Conservation (phyloP, 495 filamentous ascomycete genomes). For the Penicillium crystallinum region DNA sequence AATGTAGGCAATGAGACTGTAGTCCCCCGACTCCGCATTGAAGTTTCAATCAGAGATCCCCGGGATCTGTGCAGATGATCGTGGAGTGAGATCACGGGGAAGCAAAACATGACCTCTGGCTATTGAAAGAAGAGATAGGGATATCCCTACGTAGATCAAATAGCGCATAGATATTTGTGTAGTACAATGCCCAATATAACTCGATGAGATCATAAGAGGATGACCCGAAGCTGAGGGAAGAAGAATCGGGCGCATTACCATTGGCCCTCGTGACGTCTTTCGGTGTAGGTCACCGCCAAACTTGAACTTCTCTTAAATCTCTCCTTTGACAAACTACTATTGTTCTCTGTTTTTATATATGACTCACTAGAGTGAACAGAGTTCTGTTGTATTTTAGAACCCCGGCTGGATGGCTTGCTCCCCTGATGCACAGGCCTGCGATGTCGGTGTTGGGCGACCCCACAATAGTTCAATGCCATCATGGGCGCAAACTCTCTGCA, state of each 20-base stretch:
- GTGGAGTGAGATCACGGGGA: slow-evolving; percentile 10
- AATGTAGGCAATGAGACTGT: too few species aligned
- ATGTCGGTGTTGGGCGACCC: slow-evolving; percentile 36
- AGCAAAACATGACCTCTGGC: not conserved
- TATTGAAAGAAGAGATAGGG: too few species aligned
- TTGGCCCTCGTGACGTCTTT: slow-evolving; percentile 19
- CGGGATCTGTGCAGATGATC: slow-evolving; percentile 13
- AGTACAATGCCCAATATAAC: too few species aligned
- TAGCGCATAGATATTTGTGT: too few species aligned
- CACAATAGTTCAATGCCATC: slow-evolving; percentile 28
- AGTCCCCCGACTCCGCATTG: too few species aligned
- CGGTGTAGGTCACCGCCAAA: not conserved
- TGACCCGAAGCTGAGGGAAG: too few species aligned
- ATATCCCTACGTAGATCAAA: too few species aligned
- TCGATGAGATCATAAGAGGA: too few species aligned
- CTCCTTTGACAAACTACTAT: not conserved
- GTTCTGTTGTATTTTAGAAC: not conserved
- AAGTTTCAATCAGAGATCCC: not conserved
- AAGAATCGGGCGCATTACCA: not conserved
- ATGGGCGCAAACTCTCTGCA: slow-evolving; percentile 11
- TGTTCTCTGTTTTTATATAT: not conserved
- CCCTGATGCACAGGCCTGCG: slow-evolving; percentile 22
- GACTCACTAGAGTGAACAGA: not conserved
- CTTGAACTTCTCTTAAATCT: not conserved
- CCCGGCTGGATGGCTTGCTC: slow-evolving; percentile 25